These are phyloP conservation scores for Mayamaea pseudoterrestris DNA, from an alignment of 108 stramenopile species.

Conservation along the genomic window DNA sequence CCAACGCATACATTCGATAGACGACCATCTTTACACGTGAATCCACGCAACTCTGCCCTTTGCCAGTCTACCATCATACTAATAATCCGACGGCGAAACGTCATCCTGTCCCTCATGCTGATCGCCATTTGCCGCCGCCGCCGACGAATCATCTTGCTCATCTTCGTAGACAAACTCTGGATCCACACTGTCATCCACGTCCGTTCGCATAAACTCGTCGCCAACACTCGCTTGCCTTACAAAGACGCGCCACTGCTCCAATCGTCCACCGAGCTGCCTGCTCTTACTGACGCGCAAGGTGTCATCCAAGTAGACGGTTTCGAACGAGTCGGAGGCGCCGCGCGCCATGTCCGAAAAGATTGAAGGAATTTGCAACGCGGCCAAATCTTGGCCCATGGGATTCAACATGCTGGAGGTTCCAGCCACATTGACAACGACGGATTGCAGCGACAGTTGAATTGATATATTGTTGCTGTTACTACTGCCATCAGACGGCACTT, in stretches of 20 bases:
- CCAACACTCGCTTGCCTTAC: slow-evolving; percentile 24
- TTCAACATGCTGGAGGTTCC: slow-evolving; percentile 46
- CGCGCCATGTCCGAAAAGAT: slow-evolving; percentile 31
- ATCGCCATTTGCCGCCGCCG: too few species aligned
- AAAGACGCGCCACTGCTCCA: slow-evolving; percentile 66
- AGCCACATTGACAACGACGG: slow-evolving; percentile 53
- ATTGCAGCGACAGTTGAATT: slow-evolving; percentile 35
- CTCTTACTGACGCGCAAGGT: slow-evolving; percentile 51
- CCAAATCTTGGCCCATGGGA: slow-evolving; percentile 46
- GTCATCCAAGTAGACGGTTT: slow-evolving; percentile 66
- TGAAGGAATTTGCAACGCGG: slow-evolving; percentile 49
- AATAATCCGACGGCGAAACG: not conserved
- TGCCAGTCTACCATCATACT: too few species aligned
- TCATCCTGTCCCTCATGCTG: too few species aligned
- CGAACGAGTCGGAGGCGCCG: slow-evolving; percentile 47
- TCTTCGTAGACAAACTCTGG: slow-evolving; percentile 23
- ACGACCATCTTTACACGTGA: too few species aligned
- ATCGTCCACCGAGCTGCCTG: slow-evolving; percentile 30
- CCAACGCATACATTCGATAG: too few species aligned
- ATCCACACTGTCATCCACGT: slow-evolving; percentile 17
- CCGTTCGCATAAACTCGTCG: slow-evolving; percentile 13
- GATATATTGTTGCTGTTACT: slow-evolving; percentile 33
- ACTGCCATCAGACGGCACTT: slow-evolving; percentile 24
- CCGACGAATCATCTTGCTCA: slow-evolving; percentile 7
- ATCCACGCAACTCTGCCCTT: too few species aligned